phyloP scores from a whole-genome alignment of 371 early-diverging fungal species.

The Syncephalastrum racemosum region DNA sequence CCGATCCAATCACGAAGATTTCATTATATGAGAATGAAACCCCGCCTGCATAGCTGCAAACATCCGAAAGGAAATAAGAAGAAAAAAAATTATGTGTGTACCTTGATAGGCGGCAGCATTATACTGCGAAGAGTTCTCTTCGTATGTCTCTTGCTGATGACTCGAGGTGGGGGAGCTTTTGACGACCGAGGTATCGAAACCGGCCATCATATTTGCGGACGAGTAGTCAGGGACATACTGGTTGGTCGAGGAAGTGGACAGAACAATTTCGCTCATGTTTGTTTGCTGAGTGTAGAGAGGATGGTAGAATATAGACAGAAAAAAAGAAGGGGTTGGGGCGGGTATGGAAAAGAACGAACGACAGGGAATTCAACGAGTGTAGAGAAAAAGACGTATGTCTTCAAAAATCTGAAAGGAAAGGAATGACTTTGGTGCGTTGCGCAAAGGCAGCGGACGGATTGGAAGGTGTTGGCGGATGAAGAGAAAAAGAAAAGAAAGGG shows the following conservation, averaged over 20 bases:
- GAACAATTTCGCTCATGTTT: conserved; percentile 40
- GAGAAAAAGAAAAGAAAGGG: conserved; percentile 8
- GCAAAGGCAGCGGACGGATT: conserved; percentile 3
- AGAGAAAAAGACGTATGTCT: no score
- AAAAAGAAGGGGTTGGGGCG: conserved; percentile 11
- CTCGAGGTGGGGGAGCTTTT: not conserved
- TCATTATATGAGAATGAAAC: conserved; percentile 10
- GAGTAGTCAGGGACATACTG: conserved; percentile 33
- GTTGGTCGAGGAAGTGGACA: conserved; percentile 26
- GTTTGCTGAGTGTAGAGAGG: not conserved
- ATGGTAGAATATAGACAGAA: conserved; percentile 3
- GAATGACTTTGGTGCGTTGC: conserved; percentile 4
- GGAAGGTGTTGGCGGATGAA: not conserved
- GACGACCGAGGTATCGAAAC: conserved; percentile 33
- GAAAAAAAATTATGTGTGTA: conserved; percentile 15
- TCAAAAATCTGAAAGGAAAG: conserved; percentile 8
- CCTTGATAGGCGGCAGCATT: conserved; percentile 26
- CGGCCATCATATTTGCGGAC: conserved; percentile 30
- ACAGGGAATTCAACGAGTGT: conserved; percentile 1
- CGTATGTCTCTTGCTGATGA: not conserved
- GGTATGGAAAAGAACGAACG: conserved; percentile 4
- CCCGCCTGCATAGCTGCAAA: conserved; percentile 12
- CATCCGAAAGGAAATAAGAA: conserved; percentile 1
- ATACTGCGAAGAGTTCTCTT: not conserved
- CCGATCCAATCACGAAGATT: conserved; percentile 7